Percentiles rank a stretch among this genome's conserved stretches.
Conservation (phyloP, 1,284 basidiomycete genomes). For the Binderoboletus segoi region DNA sequence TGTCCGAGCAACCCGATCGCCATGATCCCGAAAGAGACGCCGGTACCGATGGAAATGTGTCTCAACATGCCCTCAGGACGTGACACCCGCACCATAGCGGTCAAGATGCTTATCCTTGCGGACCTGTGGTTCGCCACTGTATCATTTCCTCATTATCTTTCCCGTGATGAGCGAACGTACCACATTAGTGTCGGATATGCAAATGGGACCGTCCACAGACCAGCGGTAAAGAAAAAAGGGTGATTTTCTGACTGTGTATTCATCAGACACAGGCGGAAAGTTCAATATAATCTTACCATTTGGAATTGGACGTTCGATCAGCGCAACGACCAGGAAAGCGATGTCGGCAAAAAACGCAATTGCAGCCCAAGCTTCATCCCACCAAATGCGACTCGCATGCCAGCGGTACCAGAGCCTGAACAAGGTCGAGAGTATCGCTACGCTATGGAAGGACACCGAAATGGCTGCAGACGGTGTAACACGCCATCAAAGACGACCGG, state of each 20-base stretch:
- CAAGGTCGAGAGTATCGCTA: conserved; percentile 26
- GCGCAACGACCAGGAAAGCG: conserved; percentile 4
- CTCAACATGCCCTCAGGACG: conserved; percentile 17
- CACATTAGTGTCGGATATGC: conserved; percentile 28
- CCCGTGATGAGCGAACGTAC: conserved; percentile 15
- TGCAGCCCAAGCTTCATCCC: conserved; percentile 29
- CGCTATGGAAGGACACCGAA: conserved; percentile 22
- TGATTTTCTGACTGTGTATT: background rate
- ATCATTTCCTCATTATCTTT: background rate
- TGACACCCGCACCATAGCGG: conserved; percentile 28
- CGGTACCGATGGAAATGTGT: conserved; percentile 11
- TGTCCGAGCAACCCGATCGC: conserved; percentile 6
- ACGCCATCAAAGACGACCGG: background rate
- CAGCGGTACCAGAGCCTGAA: conserved; percentile 31
- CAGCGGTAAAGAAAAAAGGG: conserved; percentile 15
- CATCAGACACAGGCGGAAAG: background rate
- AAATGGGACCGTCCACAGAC: conserved; percentile 21
- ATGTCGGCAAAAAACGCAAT: conserved; percentile 23
- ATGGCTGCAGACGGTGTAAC: conserved; percentile 7
- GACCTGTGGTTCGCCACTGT: conserved; percentile 17
- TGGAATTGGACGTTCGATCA: conserved; percentile 15
- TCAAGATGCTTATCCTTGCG: conserved; percentile 30
- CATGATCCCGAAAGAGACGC: conserved; percentile 19
- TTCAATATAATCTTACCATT: background rate
- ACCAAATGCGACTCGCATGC: conserved; percentile 27